A percentile compares a stretch with the other conserved stretches of the same genome.
phyloP scores from a whole-genome alignment of 2,329 filamentous ascomycete species.

The Trichoderma afroharzianum region DNA sequence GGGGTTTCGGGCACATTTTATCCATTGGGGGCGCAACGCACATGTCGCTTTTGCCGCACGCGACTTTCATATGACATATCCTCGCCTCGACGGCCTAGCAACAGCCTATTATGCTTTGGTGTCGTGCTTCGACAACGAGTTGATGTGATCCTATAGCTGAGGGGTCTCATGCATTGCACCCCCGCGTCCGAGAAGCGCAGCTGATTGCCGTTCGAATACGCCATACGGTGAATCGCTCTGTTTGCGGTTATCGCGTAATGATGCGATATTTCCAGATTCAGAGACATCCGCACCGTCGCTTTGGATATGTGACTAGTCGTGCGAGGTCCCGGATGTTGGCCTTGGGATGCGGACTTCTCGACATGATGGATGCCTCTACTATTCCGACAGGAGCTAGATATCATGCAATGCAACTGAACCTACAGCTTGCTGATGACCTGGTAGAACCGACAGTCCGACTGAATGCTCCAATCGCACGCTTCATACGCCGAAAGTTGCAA shows the following conservation, averaged over 20 bases:
- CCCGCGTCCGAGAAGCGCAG: not conserved
- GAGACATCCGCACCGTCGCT: constrained; percentile 7
- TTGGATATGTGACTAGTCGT: not conserved
- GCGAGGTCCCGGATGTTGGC: constrained; percentile 2
- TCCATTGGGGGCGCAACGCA: not conserved
- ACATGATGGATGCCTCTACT: not conserved
- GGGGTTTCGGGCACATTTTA: not conserved
- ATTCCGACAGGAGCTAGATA: not conserved
- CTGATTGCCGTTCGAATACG: not conserved
- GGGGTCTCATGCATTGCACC: not conserved
- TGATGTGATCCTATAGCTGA: constrained; percentile 9
- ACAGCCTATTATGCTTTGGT: not conserved
- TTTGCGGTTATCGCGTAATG: constrained; percentile 8
- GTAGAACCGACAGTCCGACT: constrained; percentile 2
- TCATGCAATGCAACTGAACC: not conserved
- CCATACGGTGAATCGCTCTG: not conserved
- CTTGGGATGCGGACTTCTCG: not conserved
- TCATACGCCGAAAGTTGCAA: not conserved
- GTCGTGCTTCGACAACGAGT: constrained; percentile 5
- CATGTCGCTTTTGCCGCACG: not conserved
- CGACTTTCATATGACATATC: not conserved
- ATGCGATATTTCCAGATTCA: constrained; percentile 6
- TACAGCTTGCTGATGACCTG: not conserved
- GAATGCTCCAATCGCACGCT: not conserved
- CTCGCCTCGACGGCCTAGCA: not conserved